These are phyloP conservation scores for Cryphonectria japonica DNA, from an alignment of 2,329 filamentous ascomycete species.

Conservation along the genomic window DNA sequence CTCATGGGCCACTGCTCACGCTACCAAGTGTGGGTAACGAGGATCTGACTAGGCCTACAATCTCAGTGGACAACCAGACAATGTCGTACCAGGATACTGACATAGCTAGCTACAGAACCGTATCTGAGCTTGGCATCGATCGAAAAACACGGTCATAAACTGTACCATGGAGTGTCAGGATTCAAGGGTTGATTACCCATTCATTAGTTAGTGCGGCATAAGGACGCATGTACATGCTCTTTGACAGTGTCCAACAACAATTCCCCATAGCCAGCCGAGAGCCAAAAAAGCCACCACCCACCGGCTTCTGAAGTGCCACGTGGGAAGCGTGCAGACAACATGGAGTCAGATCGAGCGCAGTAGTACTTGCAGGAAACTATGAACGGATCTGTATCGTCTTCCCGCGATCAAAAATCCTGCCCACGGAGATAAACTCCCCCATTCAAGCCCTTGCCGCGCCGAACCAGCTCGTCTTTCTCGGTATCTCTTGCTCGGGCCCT, in stretches of 20 bases:
- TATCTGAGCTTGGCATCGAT: not conserved
- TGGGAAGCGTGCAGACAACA: not conserved
- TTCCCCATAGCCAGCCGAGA: not conserved
- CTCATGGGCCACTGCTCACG: not conserved
- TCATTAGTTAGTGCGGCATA: not conserved
- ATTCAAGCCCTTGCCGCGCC: not conserved
- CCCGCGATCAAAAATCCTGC: not conserved
- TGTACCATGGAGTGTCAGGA: not conserved
- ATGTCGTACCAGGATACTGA: not conserved
- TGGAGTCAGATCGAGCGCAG: not conserved
- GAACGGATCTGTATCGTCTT: not conserved
- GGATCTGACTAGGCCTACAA: not conserved
- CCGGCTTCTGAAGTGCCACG: not conserved
- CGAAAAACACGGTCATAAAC: not conserved
- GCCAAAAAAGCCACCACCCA: not conserved
- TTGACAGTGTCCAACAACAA: no score
- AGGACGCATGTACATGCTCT: not conserved
- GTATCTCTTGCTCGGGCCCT: not conserved
- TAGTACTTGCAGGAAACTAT: not conserved
- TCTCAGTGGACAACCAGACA: not conserved
- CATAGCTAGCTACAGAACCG: not conserved
- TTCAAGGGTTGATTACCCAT: not conserved
- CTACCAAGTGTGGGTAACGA: not conserved
- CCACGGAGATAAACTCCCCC: not conserved
- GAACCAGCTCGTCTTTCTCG: not conserved